These are phyloP conservation scores for Carpinus viminea DNA, from an alignment of 306 rosid genomes.

Conservation along the genomic window DNA sequence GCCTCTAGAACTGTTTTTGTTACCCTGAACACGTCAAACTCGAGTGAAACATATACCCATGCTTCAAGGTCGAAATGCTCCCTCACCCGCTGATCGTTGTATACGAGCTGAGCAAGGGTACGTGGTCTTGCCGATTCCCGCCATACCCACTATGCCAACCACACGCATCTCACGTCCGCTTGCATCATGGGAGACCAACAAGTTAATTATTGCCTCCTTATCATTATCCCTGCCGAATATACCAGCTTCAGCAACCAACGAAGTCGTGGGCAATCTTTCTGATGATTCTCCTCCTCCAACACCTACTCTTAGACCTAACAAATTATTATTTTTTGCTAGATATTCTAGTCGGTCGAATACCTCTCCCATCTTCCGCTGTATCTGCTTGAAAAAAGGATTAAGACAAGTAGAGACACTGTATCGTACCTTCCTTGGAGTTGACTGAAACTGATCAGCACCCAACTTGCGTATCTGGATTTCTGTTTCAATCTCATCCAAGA, in stretches of 20 bases:
- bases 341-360: background rate
- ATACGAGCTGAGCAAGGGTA: conserved; percentile 10
- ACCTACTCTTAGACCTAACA: background rate
- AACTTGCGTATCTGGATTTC: background rate
- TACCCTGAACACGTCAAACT: conserved; percentile 8
- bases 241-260: background rate
- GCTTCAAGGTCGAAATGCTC: background rate
- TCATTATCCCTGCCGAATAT: conserved; percentile 24
- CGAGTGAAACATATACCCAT: conserved; percentile 17
- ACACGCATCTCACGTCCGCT: background rate
- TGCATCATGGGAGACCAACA: background rate
- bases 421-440: background rate
- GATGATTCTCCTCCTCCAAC: too few relatives aligned
- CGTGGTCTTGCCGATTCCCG: conserved; percentile 17
- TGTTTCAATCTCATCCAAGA: background rate
- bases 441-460: background rate
- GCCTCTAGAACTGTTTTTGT: conserved; percentile 15
- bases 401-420: background rate
- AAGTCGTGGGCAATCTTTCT: background rate
- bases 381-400: background rate
- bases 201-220: background rate
- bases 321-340: background rate
- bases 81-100: conserved; percentile 8
- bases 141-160: conserved; percentile 21
- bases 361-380: background rate